Evolutionary conservation across 352 stramenopile species (phyloP), one percentile per base, ranked within the genome.

Genomic region (Phytophthora multivora): DNA sequence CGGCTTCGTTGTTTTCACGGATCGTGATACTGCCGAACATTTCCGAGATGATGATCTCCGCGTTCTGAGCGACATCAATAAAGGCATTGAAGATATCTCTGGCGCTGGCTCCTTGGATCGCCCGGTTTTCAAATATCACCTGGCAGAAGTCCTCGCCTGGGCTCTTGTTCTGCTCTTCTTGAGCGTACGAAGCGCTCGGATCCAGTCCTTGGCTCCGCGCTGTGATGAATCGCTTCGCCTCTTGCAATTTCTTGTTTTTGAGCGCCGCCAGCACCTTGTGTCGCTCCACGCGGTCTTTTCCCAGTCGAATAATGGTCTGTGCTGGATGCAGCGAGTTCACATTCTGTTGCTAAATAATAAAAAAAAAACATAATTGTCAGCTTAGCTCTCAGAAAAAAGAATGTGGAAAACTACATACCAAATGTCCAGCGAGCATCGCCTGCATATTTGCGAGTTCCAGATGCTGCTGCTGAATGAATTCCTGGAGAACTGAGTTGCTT

Each of bases 21-120:
- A 83, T 71, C 3, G 73, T 83, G 19, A 86, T 71, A 33, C 73
- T 67, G 18, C 77, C 77, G 13, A 76, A 70, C 33, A 68, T 61
- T 54, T 89, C 79, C 1, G 79, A 80, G 38, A 86, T 77, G 45
- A 71, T 71, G 50, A 89, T 85, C 52, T 89, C 79, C 6, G 75
- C 50, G 43, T 86, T 87, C 18, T 57, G 45, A 8, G 73, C 67
- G 38, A 77, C 73, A 19, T 77, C 79, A 51, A 67, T 66, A 6
- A 80, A 72, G 0, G 80, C 73, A 0, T 79, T 59, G 25, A 80
- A 82, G 1, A 84, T 54, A 0, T 63, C 53, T 19, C 66, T 41
- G 8, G 77, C 65, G 6, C 46, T 68, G 6, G 39, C 51, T 11
- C 55, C 65, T 0, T 51, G 43, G 4, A 89, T 53, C n/a, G 69